Conservation (phyloP, 306 rosid genomes). For the Abrus precatorius region DNA sequence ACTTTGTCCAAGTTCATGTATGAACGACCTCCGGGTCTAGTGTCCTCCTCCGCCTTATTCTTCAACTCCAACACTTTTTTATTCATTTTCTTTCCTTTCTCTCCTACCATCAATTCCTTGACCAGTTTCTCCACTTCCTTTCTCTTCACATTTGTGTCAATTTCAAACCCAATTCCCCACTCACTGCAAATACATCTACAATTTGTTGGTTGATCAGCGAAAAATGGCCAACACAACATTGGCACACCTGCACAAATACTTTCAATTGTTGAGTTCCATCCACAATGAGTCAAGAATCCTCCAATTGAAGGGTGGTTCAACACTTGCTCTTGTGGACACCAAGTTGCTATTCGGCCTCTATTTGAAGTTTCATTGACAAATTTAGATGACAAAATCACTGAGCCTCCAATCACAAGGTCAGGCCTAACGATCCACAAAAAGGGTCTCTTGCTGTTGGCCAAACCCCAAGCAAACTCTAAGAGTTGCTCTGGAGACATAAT, state of each 20-base stretch:
- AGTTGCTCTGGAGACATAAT: slow-evolving; percentile 19
- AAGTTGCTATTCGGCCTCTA: slow-evolving; percentile 39
- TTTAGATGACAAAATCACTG: neutral
- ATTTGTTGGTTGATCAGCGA: slow-evolving; percentile 31
- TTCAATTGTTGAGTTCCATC: slow-evolving; percentile 45
- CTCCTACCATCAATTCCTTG: slow-evolving; percentile 46
- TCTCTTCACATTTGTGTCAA: slow-evolving; percentile 38
- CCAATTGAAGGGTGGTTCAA: slow-evolving; percentile 45
- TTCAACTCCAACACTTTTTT: slow-evolving; percentile 27
- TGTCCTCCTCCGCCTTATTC: slow-evolving; percentile 23
- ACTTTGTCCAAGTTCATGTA: slow-evolving; percentile 40
- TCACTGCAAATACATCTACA: slow-evolving; percentile 18
- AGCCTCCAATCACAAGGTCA: slow-evolving; percentile 40
- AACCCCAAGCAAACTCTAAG: slow-evolving; percentile 39
- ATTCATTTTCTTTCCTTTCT: slow-evolving; percentile 46
- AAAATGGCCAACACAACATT: slow-evolving; percentile 48
- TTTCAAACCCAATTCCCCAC: slow-evolving; percentile 45
- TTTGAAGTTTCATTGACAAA: slow-evolving; percentile 35
- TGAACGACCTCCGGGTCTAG: slow-evolving; percentile 32
- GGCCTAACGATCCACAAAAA: slow-evolving; percentile 45
- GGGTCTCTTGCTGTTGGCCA: slow-evolving; percentile 17
- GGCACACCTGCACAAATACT: slow-evolving; percentile 46
- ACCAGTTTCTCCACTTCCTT: slow-evolving; percentile 34
- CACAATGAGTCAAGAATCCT: slow-evolving; percentile 46
- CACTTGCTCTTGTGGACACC: slow-evolving; percentile 47